Evolutionary conservation across 2,329 filamentous ascomycete species (phyloP), one percentile per base, ranked within the genome.

Genomic region (Thelonectria rubi): DNA sequence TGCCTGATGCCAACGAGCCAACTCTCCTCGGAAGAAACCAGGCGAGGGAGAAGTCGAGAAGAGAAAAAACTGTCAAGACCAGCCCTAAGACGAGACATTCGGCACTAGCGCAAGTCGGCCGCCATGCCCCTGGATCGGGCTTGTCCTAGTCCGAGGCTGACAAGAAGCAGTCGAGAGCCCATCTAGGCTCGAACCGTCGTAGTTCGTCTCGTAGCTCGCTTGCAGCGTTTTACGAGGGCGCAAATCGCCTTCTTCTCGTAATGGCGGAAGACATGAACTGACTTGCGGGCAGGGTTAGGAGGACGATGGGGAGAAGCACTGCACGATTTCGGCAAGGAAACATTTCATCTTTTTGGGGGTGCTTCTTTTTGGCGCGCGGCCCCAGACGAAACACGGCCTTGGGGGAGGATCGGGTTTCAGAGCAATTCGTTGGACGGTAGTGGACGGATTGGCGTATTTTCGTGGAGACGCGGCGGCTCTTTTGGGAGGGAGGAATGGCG

Each of bases 351-450:
- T n/a, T n/a, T n/a, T n/a, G n/a, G n/a, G n/a, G n/a, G 51, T 2
- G 17, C 26, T 60, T 51, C 51, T 30, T 40, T 50, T 70, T 71
- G 58, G 68, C 68, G 68, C 68, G 68, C 68, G 68, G 65, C 57
- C 60, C n/a, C n/a, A 65, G 58, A 55, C 68, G 68, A 71, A 70
- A 70, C 68, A 65, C 8, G n/a, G 15, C 20, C 48, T 54, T 51
- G n/a, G n/a, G n/a, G 58, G 48, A 43, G n/a, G 45, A 46, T 5
- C 42, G 34, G 40, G 26, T 53, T 48, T 47, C 47, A 50, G 30
- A 17, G 42, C 42, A 34, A 39, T 53, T 58, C 62, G 65, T 64
- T 71, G 66, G 68, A 26, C 59, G 62, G 43, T 47, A 26, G 53
- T 2, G 18, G 34, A 59, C 60, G 61, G 54, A 60, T 55, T 37